These are phyloP conservation scores for Chytriomyces hyalinus DNA, from an alignment of 192 early-diverging fungal genomes.

Conservation along the genomic window DNA sequence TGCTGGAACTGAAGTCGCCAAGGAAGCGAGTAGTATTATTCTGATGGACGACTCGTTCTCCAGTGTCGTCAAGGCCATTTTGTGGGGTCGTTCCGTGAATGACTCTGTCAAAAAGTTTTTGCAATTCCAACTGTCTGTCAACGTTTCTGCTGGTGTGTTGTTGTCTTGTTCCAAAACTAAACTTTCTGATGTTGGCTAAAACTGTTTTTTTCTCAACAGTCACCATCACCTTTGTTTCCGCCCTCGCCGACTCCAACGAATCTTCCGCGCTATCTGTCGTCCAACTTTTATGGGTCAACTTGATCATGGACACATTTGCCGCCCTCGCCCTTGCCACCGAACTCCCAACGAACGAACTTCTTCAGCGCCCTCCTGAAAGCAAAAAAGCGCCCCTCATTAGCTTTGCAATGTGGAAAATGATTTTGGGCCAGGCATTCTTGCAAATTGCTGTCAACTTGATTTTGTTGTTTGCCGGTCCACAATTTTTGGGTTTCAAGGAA, in stretches of 20 bases:
- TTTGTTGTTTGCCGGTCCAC: slow-evolving; percentile 28
- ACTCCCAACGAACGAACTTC: slow-evolving; percentile 78
- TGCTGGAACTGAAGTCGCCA: slow-evolving; percentile 93
- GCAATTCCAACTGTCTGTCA: slow-evolving; percentile 97
- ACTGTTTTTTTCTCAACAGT: slow-evolving; percentile 78
- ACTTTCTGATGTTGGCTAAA: slow-evolving; percentile 57
- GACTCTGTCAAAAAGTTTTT: slow-evolving; percentile 95
- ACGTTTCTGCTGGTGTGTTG: slow-evolving; percentile 60
- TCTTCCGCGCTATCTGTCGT: slow-evolving; percentile 84
- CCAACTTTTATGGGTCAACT: slow-evolving; percentile 93
- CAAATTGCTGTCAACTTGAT: slow-evolving; percentile 78
- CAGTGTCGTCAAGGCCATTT: slow-evolving; percentile 89
- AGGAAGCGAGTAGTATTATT: slow-evolving; percentile 93
- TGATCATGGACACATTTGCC: slow-evolving; percentile 95
- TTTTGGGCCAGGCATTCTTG: slow-evolving; percentile 87
- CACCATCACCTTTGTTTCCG: slow-evolving; percentile 43
- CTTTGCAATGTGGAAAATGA: slow-evolving; percentile 89
- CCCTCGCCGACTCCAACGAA: slow-evolving; percentile 61
- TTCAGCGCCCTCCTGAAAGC: slow-evolving; percentile 77
- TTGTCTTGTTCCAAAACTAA: too few species aligned
- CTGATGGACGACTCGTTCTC: slow-evolving; percentile 92
- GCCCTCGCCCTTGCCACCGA: slow-evolving; percentile 93
- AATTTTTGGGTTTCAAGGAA: slow-evolving; percentile 25
- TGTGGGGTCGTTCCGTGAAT: slow-evolving; percentile 95
- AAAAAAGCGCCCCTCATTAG: slow-evolving; percentile 80